Base-by-base conservation (phyloP, 371 early-diverging fungal genomes). In the Basidiobolus heterosporus region DNA sequence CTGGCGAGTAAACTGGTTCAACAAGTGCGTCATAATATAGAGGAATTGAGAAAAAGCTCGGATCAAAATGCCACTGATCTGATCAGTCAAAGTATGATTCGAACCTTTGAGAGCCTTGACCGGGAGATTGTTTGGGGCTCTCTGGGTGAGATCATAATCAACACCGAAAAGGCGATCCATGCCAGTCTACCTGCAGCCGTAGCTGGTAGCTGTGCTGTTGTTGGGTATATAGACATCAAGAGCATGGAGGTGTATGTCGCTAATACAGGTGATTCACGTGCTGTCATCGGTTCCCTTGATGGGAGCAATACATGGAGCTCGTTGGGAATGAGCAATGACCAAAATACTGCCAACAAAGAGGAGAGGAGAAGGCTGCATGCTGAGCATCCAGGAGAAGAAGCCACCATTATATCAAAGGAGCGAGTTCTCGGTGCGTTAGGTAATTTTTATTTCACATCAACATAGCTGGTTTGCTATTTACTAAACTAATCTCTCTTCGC, bases 341-440 rank as follows among this genome's bases (percentile, higher is more conserved):
- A 87, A 50, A 84, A 78, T 0, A 74, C 65, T 9, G 46, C 59
- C 15, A 86, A 81, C 48, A 60, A 64, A 36, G 58, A 53, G 20
- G 89, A 90, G 57, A 56, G 72, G 44, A 52, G 60, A 22, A 56
- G 89, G 8, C 44, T 88, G 44, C 38, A 60, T 16, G 65, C 67
- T 18, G 86, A 87, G 55, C 89, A 90, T 57, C 87, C 89, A 2
- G 78, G 76, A 2, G 86, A 86, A 50, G 66, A 67, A 22, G 58
- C 67, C 17, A 69, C 76, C 1, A 81, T 84, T 3, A 53, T 85
- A 18, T 48, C 51, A 37, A 46, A 70, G 1, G 78, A 78, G 2
- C 67, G 91, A 17, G 72, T 88, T 3, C 62, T 90, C 2, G 91
- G 91, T 14, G 76, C 76, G 0, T 66, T 88, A 49, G 73, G 77